Conservation (phyloP, 2,329 filamentous ascomycete species). For the Fusarium vanettenii region DNA sequence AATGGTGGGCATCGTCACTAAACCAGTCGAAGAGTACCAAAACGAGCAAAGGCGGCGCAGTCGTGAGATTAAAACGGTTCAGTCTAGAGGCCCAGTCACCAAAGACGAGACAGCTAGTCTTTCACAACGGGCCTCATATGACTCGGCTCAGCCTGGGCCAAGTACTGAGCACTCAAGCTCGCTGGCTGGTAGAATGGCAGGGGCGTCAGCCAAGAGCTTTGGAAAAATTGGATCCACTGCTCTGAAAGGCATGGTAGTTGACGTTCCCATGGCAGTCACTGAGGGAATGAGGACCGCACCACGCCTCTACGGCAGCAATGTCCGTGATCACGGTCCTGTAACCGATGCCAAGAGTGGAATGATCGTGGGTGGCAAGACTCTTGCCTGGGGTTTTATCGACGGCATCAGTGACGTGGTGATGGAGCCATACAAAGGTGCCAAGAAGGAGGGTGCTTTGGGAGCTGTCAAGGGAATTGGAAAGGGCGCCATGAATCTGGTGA, state of each 20-base stretch:
- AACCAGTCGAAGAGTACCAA: constrained; percentile 24
- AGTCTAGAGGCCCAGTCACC: no score
- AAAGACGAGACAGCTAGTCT: neutral
- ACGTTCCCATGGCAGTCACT: constrained; percentile 3
- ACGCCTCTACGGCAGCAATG: neutral
- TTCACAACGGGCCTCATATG: accelerated
- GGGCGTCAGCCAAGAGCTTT: constrained; percentile 9
- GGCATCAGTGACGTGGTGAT: constrained; percentile 9
- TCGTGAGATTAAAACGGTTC: no score
- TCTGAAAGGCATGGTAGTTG: constrained; percentile 4
- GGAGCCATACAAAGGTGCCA: constrained; percentile 9
- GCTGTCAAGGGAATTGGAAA: constrained; percentile 22
- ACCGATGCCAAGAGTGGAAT: constrained; percentile 23
- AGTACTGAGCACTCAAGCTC: neutral
- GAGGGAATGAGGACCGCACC: constrained; percentile 4
- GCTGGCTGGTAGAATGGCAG: neutral
- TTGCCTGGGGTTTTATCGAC: constrained; percentile 21
- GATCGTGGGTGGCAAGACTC: constrained; percentile 5
- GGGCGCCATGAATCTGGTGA: neutral
- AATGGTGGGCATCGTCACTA: constrained; percentile 19
- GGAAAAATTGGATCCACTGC: neutral
- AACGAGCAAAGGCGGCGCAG: no score
- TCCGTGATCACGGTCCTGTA: constrained; percentile 6
- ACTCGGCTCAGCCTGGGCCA: neutral
- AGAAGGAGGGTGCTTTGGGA: constrained; percentile 11